These are phyloP conservation scores for Suillus brevipes DNA, from an alignment of 768 basidiomycete species.

Conservation along the genomic window DNA sequence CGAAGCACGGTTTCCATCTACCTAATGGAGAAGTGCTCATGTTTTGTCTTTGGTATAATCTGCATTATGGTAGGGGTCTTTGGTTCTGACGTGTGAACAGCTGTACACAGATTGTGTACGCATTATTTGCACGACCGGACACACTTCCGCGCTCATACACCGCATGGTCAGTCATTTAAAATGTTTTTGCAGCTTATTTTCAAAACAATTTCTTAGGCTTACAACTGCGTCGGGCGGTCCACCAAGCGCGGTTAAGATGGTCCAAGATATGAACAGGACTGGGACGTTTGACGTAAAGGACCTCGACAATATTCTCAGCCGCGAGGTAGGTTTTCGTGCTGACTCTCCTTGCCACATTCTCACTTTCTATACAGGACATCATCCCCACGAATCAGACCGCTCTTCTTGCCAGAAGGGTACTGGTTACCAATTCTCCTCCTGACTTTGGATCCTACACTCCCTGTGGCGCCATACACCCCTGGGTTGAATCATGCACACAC, in stretches of 20 bases:
- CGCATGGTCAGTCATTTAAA: slow-evolving; percentile 52
- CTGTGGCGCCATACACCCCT: slow-evolving; percentile 81
- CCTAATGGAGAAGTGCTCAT: slow-evolving; percentile 84
- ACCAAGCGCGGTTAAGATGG: slow-evolving; percentile 56
- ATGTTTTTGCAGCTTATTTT: neutral
- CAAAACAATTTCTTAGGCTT: slow-evolving; percentile 55
- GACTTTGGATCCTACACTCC: slow-evolving; percentile 58
- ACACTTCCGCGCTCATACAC: slow-evolving; percentile 80
- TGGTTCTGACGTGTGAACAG: slow-evolving; percentile 34
- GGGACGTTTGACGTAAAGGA: slow-evolving; percentile 55
- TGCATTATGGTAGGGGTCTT: neutral
- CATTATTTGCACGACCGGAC: slow-evolving; percentile 74
- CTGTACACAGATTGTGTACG: slow-evolving; percentile 86
- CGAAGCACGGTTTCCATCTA: slow-evolving; percentile 62
- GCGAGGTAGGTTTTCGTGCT: slow-evolving; percentile 40
- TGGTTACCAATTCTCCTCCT: slow-evolving; percentile 28
- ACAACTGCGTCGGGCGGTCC: slow-evolving; percentile 66
- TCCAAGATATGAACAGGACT: slow-evolving; percentile 58
- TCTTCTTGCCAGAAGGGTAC: slow-evolving; percentile 46
- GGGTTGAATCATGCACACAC: slow-evolving; percentile 48
- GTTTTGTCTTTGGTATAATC: slow-evolving; percentile 66
- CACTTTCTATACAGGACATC: slow-evolving; percentile 45
- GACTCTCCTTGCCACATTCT: neutral
- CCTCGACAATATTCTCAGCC: slow-evolving; percentile 53
- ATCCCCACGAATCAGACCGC: slow-evolving; percentile 50